Conservation (phyloP, 129 eudicot species). For the Oenanthe sinensis region DNA sequence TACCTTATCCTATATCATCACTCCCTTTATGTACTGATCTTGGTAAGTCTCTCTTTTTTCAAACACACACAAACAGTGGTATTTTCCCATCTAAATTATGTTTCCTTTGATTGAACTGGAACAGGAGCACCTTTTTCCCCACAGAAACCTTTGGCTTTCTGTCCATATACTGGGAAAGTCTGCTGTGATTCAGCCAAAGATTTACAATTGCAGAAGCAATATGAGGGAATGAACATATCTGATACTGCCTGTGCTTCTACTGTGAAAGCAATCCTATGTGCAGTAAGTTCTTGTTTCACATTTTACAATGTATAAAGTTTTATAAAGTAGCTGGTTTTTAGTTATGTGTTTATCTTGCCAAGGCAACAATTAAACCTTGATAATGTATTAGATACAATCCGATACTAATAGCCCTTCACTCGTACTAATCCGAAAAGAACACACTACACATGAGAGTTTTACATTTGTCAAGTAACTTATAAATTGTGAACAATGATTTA, state of each 20-base stretch:
- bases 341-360: background rate
- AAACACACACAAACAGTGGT: background rate
- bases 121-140: conserved; percentile 45
- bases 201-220: conserved; percentile 46
- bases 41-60: conserved; percentile 35
- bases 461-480: background rate
- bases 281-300: conserved; percentile 39
- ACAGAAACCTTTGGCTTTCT: conserved; percentile 37
- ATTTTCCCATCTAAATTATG: conserved; percentile 8
- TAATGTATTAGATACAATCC: background rate
- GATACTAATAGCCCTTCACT: background rate
- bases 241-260: conserved; percentile 68
- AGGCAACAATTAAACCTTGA: background rate
- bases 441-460: background rate
- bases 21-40: conserved; percentile 57
- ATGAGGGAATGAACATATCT: conserved; percentile 62
- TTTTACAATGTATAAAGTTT: background rate
- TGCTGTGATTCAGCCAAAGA: conserved; percentile 74
- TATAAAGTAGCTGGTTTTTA: background rate
- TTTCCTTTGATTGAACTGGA: background rate
- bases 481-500: background rate
- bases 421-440: background rate
- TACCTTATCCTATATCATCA: conserved; percentile 32
- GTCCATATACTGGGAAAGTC: conserved; percentile 62
- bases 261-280: conserved; percentile 73